Evolutionary conservation across 768 basidiomycete species (phyloP), one percentile per base, ranked within the genome.

Genomic region (Mycena belliarum): DNA sequence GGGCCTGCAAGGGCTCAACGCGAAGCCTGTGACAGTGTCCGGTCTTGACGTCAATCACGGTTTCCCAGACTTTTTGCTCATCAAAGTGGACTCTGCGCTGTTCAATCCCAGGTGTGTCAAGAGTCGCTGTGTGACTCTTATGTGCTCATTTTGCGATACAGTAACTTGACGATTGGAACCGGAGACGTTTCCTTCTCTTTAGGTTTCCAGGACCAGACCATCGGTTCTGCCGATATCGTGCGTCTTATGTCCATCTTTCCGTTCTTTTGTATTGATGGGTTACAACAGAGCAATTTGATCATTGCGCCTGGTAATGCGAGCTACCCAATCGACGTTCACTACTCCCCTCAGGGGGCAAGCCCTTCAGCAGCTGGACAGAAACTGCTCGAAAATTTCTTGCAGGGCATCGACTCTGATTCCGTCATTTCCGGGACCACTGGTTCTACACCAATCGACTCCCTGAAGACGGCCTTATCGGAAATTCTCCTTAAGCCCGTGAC

Each of bases 41-140:
- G 75, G 80, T 60, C 72, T 90, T 48, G 87, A 89, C 59, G 87
- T 89, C 26, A 82, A 79, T 38, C 86, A 84, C 50, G 88, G 88
- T 8, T 89, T 81, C 73, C 56, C 82, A 0, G 79, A 86, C 65
- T 85, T 78, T 67, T 74, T 91, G n/a, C 75, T 89, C 48, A 89
- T 91, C 72, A 87, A 79, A 64, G 82, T 83, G 14, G 73, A 81
- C 41, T 82, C 83, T 20, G 73, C 76, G 1, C 70, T 89, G 23
- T 87, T 81, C 68, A 89, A 89, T 57, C 88, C 88, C 14, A 87
- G 82, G 83, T 83, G 61, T 60, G 72, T 48, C 32, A 24, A 9
- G 24, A 2, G 9, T 21, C 28, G 49, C 45, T 70, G 73, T 59
- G n/a, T 56, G 29, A 6, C 35, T 44, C 29, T 47, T 20, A 7